A percentile compares a stretch with the other conserved stretches of the same genome.
Conservation (phyloP, 1,284 basidiomycete genomes). For the Peniophora sp. region DNA sequence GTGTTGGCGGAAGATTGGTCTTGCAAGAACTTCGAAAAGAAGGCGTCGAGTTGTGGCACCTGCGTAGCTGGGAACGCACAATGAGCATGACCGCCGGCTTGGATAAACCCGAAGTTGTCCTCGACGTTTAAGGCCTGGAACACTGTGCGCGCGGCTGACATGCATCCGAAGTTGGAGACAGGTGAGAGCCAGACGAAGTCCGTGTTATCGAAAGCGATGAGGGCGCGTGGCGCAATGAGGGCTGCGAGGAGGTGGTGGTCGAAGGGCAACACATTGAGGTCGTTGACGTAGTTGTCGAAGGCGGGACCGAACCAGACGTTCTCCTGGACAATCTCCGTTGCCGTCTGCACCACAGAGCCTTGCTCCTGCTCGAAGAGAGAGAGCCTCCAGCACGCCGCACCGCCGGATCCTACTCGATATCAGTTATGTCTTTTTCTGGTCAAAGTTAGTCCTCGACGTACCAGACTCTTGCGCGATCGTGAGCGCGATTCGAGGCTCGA, state of each 20-base stretch:
- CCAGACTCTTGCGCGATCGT: conserved; percentile 53
- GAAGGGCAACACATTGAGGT: conserved; percentile 34
- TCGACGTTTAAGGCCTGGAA: conserved; percentile 38
- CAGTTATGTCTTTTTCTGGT: no score
- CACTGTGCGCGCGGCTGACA: conserved; percentile 38
- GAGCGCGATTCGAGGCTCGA: conserved; percentile 40
- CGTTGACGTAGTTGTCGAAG: conserved; percentile 37
- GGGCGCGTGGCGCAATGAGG: conserved; percentile 41
- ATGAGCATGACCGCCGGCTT: conserved; percentile 43
- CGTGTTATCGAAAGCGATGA: conserved; percentile 45
- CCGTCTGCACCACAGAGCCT: conserved; percentile 34
- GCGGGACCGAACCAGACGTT: conserved; percentile 47
- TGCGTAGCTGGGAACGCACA: conserved; percentile 39
- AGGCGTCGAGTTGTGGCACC: conserved; percentile 35
- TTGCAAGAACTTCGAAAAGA: conserved; percentile 45
- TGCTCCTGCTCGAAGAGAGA: conserved; percentile 32
- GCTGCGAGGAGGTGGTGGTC: conserved; percentile 47
- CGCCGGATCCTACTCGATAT: conserved; percentile 26
- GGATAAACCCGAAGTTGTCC: conserved; percentile 39
- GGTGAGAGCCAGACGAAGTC: conserved; percentile 43
- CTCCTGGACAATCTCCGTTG: conserved; percentile 43
- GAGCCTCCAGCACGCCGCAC: conserved; percentile 49
- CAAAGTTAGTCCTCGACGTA: no score
- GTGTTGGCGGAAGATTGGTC: conserved; percentile 32
- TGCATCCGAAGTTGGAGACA: conserved; percentile 36